Evolutionary conservation across 2,329 filamentous ascomycete genomes (phyloP).

Genomic region (Pseudofabraea citricarpa): DNA sequence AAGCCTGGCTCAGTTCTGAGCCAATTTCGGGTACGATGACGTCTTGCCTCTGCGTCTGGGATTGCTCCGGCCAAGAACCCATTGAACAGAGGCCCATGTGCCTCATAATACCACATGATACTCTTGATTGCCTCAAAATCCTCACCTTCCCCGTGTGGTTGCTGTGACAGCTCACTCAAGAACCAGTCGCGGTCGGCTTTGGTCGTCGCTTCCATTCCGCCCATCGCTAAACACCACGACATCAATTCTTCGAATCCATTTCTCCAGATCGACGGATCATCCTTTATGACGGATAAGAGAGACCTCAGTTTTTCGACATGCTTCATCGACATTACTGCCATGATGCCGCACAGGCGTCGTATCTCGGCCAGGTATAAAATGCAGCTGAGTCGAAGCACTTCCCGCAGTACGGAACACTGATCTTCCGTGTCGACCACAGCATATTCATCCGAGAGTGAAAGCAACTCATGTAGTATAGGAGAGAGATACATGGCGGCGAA

Average conservation of each 20-base stretch:
- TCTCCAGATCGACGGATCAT: slow-evolving; percentile 4
- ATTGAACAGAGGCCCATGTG: too few relatives aligned
- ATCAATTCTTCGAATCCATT: slow-evolving; percentile 3
- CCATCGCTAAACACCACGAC: slow-evolving; percentile 12
- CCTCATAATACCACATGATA: background rate
- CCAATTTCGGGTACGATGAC: too few relatives aligned
- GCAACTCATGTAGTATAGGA: slow-evolving; percentile 5
- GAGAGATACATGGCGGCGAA: slow-evolving; percentile 3
- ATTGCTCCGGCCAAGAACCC: too few relatives aligned
- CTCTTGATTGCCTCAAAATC: too few relatives aligned
- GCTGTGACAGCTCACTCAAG: slow-evolving; percentile 3
- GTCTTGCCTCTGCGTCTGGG: too few relatives aligned
- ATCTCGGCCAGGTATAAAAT: slow-evolving; percentile 9
- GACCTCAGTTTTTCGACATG: slow-evolving; percentile 6
- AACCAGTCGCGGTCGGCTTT: slow-evolving; percentile 8
- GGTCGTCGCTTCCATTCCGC: slow-evolving; percentile 9
- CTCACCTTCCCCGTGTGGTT: background rate
- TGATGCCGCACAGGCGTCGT: slow-evolving; percentile 9
- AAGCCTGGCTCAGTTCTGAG: too few relatives aligned
- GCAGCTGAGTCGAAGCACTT: slow-evolving; percentile 6
- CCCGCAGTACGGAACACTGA: background rate
- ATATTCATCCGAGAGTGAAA: background rate
- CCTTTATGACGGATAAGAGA: slow-evolving; percentile 5
- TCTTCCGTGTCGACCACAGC: background rate
- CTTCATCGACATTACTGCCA: slow-evolving; percentile 2